These are phyloP conservation scores for Spizellomyces punctatus DNA, from an alignment of 192 early-diverging fungal genomes.

Conservation along the genomic window DNA sequence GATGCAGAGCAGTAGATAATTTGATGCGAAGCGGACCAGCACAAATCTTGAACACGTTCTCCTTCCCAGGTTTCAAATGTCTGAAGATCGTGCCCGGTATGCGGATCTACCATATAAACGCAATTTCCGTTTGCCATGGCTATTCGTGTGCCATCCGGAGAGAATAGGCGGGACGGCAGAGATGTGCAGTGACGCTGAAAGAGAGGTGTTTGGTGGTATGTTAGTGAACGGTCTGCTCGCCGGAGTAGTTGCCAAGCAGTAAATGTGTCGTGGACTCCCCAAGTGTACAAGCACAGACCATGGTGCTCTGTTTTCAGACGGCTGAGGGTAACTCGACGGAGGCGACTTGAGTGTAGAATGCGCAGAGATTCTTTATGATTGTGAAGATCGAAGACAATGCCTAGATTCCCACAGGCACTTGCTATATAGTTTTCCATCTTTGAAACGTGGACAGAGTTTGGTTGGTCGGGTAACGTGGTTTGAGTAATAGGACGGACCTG, in stretches of 20 bases:
- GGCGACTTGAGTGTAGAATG: background rate
- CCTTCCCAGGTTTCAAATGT: background rate
- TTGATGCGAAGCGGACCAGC: background rate
- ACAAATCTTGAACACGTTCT: background rate
- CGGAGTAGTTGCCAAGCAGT: background rate
- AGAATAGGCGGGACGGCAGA: background rate
- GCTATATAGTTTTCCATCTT: background rate
- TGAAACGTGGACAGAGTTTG: background rate
- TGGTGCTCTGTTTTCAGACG: background rate
- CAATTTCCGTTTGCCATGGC: background rate
- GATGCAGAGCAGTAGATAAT: conserved; percentile 1
- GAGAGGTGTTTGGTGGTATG: background rate
- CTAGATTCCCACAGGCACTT: background rate
- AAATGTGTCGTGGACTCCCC: background rate
- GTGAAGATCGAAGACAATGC: background rate
- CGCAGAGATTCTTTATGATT: background rate
- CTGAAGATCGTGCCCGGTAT: background rate
- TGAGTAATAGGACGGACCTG: background rate
- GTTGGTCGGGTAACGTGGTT: background rate
- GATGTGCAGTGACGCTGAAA: background rate
- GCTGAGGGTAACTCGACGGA: background rate
- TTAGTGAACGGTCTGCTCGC: background rate
- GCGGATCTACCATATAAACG: background rate
- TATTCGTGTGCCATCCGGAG: background rate
- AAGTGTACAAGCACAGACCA: background rate